Conservation (phyloP, 495 filamentous ascomycete species). For the Thozetella sp. region DNA sequence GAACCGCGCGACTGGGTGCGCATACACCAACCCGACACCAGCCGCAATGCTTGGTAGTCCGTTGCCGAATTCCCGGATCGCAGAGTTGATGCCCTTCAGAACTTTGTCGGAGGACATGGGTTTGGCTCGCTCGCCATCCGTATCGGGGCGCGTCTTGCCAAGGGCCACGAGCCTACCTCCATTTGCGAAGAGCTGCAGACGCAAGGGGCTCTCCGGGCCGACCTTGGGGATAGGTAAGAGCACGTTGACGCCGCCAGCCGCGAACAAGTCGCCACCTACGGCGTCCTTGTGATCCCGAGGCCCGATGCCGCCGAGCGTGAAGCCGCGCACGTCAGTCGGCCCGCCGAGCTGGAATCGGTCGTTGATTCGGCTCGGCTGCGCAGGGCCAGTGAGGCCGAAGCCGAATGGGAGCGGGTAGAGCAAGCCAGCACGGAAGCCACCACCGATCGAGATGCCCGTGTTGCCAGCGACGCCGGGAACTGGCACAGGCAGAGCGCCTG, state of each 20-base stretch:
- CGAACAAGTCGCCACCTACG: slow-evolving; percentile 88
- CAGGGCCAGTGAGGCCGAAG: slow-evolving; percentile 55
- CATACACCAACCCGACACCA: slow-evolving; percentile 90
- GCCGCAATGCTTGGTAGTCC: slow-evolving; percentile 85
- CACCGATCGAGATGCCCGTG: slow-evolving; percentile 66
- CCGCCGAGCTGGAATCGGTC: slow-evolving; percentile 96
- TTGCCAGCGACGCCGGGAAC: slow-evolving; percentile 66
- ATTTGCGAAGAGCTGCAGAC: slow-evolving; percentile 89
- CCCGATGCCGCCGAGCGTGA: slow-evolving; percentile 85
- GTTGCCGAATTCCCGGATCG: slow-evolving; percentile 66
- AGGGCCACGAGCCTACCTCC: slow-evolving; percentile 83
- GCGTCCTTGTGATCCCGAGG: slow-evolving; percentile 83
- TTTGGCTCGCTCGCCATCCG: slow-evolving; percentile 19
- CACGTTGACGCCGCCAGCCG: slow-evolving; percentile 82
- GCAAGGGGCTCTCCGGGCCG: slow-evolving; percentile 78
- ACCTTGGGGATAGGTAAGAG: slow-evolving; percentile 81
- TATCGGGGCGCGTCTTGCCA: slow-evolving; percentile 47
- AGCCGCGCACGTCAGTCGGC: slow-evolving; percentile 91
- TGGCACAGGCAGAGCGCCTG: slow-evolving; percentile 70
- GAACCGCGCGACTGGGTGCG: slow-evolving; percentile 86
- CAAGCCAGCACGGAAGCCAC: slow-evolving; percentile 55
- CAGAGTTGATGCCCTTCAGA: slow-evolving; percentile 50
- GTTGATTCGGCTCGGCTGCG: slow-evolving; percentile 76
- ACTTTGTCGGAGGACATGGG: slow-evolving; percentile 38
- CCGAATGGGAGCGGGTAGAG: slow-evolving; percentile 56